Evolutionary conservation across 768 basidiomycete genomes (phyloP).

Genomic region (Hygrocybe coccinea): DNA sequence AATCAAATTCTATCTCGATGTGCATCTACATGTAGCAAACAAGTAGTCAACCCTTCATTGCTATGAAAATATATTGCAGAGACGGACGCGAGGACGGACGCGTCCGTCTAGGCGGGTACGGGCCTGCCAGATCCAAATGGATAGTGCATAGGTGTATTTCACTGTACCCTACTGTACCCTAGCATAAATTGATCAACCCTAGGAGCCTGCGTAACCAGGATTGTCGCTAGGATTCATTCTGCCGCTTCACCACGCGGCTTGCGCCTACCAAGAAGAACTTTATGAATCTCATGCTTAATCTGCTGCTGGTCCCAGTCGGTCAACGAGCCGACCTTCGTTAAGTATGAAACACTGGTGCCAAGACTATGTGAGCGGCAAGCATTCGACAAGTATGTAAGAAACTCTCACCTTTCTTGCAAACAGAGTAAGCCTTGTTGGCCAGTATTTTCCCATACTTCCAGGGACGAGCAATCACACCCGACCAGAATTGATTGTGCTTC

Average conservation of each 20-base stretch:
- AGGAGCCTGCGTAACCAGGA: no score
- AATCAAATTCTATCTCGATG: no score
- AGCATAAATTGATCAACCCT: no score
- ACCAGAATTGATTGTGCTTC: neutral
- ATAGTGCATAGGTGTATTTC: no score
- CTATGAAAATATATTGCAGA: no score
- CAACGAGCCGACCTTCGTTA: neutral
- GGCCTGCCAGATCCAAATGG: no score
- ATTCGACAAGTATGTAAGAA: neutral
- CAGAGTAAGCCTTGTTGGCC: neutral
- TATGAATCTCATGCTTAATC: neutral
- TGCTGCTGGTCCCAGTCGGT: neutral
- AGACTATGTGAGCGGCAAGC: neutral
- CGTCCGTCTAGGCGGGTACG: no score
- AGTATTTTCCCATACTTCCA: neutral
- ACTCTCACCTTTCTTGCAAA: neutral
- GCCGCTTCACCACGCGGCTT: neutral
- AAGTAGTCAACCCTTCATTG: no score
- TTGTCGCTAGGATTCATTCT: no score
- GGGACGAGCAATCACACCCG: neutral
- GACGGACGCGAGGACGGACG: no score
- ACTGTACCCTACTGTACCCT: no score
- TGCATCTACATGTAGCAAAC: no score
- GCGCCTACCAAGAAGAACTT: neutral
- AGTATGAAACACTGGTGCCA: neutral